Percentiles rank a stretch among this genome's conserved stretches.
Conservation (phyloP, 2,329 filamentous ascomycete genomes). For the Colletotrichum limetticola region DNA sequence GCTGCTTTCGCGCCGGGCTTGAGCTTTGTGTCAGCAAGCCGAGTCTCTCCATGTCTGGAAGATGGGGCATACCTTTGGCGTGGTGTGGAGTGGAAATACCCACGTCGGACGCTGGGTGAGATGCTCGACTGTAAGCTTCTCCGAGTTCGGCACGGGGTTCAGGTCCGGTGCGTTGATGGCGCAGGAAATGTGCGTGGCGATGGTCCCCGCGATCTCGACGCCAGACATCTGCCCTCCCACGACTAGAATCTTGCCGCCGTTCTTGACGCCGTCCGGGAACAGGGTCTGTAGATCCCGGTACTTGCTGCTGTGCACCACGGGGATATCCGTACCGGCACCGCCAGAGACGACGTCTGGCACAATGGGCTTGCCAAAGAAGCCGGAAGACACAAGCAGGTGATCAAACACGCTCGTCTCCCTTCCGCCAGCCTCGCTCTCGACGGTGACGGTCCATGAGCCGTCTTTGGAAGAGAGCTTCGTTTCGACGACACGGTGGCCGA, state of each 20-base stretch:
- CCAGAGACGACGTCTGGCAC: slow-evolving; percentile 57
- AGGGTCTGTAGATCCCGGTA: slow-evolving; percentile 67
- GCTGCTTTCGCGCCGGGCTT: slow-evolving; percentile 60
- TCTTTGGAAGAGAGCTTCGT: slow-evolving; percentile 46
- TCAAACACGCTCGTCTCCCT: slow-evolving; percentile 70
- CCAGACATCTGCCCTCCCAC: slow-evolving; percentile 88
- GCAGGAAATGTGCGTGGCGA: slow-evolving; percentile 78
- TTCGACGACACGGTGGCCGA: slow-evolving; percentile 59
- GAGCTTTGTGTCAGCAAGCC: slow-evolving; percentile 39
- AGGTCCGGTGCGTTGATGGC: slow-evolving; percentile 62
- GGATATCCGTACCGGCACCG: slow-evolving; percentile 47
- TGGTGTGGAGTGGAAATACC: slow-evolving; percentile 71
- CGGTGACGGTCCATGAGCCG: slow-evolving; percentile 54
- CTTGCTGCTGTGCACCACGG: slow-evolving; percentile 74
- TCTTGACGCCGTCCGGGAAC: slow-evolving; percentile 48
- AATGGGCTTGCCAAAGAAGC: slow-evolving; percentile 76
- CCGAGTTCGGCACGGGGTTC: slow-evolving; percentile 52
- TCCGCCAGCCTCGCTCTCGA: slow-evolving; percentile 46
- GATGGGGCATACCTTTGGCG: slow-evolving; percentile 54
- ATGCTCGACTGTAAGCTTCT: slow-evolving; percentile 72
- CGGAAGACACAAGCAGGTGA: slow-evolving; percentile 77
- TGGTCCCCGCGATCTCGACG: slow-evolving; percentile 78
- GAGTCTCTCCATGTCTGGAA: background rate
- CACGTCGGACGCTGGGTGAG: slow-evolving; percentile 77
- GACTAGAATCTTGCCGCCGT: slow-evolving; percentile 73